Evolutionary conservation across 768 basidiomycete species (phyloP), one percentile per base, ranked within the genome.

Genomic region (Gloeophyllum trabeum): DNA sequence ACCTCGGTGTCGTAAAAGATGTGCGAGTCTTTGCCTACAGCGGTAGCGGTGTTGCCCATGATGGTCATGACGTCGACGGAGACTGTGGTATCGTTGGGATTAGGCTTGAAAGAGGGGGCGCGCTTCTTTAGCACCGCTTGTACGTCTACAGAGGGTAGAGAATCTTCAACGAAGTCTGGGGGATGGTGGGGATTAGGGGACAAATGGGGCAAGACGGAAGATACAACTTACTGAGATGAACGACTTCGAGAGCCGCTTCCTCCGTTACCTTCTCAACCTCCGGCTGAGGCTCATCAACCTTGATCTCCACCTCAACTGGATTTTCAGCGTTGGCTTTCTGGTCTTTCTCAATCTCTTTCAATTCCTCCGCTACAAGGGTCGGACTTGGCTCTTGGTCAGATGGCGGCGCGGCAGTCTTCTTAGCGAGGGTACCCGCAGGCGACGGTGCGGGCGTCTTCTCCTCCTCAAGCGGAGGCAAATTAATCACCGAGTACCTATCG

Each of bases 1-100:
- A 77, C 61, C 53, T 91, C 88, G 1, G 69, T 61, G 41, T 90
- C 86, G 52, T 90, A 81, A 55, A 90, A 86, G 14, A 83, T 56
- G 45, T 70, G 62, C 5, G 53, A 53, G 42, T 76, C 64, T 4
- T 55, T 61, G 7, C 65, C 61, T 7, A 87, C 48, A 1, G 69
- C 49, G 1, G 61, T 64, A 1, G 73, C 67, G 4, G 65, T 66
- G 41, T 59, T 66, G 7, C 76, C 80, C 1, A 64, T 56, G 44
- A 91, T 66, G 7, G 65, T 57, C 55, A 89, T 63, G 2, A 83
- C 69, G 26, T 90, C 87, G 3, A 87, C 74, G n/a, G 84, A 86
- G 25, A 91, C 70, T 0, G 74, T 79, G 43, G 63, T 64, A 20
- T 61, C 41, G 37, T 72, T 70, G 0, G 60, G 43, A 36, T 64